Conservation (phyloP, 2,329 filamentous ascomycete species). For the Didymella glomerata region DNA sequence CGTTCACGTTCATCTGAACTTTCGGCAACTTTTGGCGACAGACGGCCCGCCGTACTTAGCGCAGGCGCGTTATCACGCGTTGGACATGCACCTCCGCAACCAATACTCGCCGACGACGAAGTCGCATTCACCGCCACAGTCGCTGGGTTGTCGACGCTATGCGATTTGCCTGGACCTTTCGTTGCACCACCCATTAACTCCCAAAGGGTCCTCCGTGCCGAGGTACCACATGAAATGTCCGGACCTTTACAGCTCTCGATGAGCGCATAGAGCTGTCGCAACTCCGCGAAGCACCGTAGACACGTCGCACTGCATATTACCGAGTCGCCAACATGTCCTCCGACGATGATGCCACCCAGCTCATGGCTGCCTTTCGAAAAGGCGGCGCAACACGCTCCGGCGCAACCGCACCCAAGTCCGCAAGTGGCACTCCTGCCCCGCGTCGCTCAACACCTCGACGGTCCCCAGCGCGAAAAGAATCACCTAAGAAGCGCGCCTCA, state of each 20-base stretch:
- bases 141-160: background rate
- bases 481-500: slow-evolving; percentile 17
- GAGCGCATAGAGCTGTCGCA: background rate
- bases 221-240: background rate
- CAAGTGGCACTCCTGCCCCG: background rate
- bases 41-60: slow-evolving; percentile 13
- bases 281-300: background rate
- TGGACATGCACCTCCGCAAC: background rate
- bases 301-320: background rate
- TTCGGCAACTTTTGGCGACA: slow-evolving; percentile 16
- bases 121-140: background rate
- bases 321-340: slow-evolving; percentile 32
- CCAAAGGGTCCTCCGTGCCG: background rate
- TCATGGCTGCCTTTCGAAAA: slow-evolving; percentile 44
- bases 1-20: slow-evolving; percentile 9
- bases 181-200: background rate
- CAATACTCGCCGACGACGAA: background rate
- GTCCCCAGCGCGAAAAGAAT: background rate
- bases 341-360: slow-evolving; percentile 33
- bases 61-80: background rate
- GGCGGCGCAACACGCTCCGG: background rate
- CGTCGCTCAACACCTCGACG: slow-evolving; percentile 4
- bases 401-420: slow-evolving; percentile 4
- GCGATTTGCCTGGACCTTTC: background rate
- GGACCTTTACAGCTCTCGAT: background rate